Evolutionary conservation across 495 filamentous ascomycete genomes (phyloP).

Genomic region (Tuber calosporum): DNA sequence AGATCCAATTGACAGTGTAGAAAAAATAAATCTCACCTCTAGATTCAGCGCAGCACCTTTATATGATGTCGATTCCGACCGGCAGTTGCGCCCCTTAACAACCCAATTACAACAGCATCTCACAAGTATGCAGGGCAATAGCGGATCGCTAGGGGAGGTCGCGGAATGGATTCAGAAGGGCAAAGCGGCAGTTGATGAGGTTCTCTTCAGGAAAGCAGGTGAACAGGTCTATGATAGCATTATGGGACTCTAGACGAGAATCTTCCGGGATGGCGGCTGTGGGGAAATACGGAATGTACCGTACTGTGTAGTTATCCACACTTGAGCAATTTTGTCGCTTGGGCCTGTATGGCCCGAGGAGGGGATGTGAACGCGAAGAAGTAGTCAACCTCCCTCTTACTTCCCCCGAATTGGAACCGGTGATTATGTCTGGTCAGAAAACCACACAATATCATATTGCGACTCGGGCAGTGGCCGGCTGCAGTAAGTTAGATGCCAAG

Average conservation of each 20-base stretch:
- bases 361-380: background rate
- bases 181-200: conserved; percentile 38
- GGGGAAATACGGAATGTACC: conserved; percentile 12
- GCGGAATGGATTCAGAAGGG: conserved; percentile 33
- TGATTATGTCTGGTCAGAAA: background rate
- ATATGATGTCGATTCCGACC: conserved; percentile 34
- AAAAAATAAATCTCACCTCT: conserved; percentile 27
- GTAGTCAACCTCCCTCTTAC: background rate
- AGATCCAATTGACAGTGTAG: conserved; percentile 21
- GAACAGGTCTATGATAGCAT: conserved; percentile 31
- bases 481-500: background rate
- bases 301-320: background rate
- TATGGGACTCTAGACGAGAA: conserved; percentile 39
- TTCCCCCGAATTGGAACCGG: background rate
- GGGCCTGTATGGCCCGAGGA: background rate
- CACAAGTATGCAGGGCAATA: conserved; percentile 39
- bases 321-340: conserved; percentile 5
- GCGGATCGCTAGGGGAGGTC: conserved; percentile 28
- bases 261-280: conserved; percentile 29
- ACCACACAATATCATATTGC: background rate
- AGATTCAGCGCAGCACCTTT: conserved; percentile 19
- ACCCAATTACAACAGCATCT: conserved; percentile 33
- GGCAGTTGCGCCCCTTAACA: conserved; percentile 29
- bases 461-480: background rate
- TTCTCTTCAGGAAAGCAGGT: conserved; percentile 31